Evolutionary conservation across 2,329 filamentous ascomycete genomes (phyloP).

Genomic region (Claviceps digitariae): DNA sequence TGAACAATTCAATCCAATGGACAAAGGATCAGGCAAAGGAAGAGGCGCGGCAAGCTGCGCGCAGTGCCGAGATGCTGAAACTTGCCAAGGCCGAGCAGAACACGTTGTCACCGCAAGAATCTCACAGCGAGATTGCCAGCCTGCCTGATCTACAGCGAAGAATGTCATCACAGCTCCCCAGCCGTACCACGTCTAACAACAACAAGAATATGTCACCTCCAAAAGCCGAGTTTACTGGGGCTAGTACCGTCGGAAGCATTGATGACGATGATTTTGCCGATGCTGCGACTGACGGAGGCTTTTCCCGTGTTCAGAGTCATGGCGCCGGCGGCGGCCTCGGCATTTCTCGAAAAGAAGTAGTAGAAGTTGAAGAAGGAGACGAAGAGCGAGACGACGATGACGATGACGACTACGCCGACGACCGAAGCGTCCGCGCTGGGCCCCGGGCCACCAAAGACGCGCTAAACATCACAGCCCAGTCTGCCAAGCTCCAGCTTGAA

Average conservation of each 20-base stretch:
- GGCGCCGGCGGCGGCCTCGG: conserved; percentile 16
- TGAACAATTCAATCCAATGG: conserved; percentile 98
- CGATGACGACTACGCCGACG: conserved; percentile 60
- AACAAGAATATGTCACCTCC: conserved; percentile 15
- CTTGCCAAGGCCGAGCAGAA: conserved; percentile 69
- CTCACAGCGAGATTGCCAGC: conserved; percentile 39
- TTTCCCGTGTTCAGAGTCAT: conserved; percentile 22
- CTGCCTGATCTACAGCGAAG: conserved; percentile 29
- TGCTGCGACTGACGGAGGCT: conserved; percentile 30
- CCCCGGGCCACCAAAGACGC: conserved; percentile 75
- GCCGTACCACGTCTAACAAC: conserved; percentile 13
- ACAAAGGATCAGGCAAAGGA: conserved; percentile 93
- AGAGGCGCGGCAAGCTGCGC: conserved; percentile 64
- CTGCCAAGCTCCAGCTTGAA: conserved; percentile 82
- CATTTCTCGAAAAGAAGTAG: conserved; percentile 19
- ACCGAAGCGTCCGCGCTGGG: conserved; percentile 63
- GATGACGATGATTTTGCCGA: conserved; percentile 42
- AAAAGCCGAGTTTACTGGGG: conserved; percentile 23
- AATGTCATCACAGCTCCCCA: conserved; percentile 31
- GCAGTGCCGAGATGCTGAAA: conserved; percentile 60
- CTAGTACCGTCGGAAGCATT: conserved; percentile 33
- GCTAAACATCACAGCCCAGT: conserved; percentile 94
- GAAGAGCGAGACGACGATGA: conserved; percentile 47
- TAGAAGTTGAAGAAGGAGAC: conserved; percentile 24
- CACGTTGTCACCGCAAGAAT: conserved; percentile 31